Conservation (phyloP, 805 yeast genomes). For the Barnettozyma pratensis region DNA sequence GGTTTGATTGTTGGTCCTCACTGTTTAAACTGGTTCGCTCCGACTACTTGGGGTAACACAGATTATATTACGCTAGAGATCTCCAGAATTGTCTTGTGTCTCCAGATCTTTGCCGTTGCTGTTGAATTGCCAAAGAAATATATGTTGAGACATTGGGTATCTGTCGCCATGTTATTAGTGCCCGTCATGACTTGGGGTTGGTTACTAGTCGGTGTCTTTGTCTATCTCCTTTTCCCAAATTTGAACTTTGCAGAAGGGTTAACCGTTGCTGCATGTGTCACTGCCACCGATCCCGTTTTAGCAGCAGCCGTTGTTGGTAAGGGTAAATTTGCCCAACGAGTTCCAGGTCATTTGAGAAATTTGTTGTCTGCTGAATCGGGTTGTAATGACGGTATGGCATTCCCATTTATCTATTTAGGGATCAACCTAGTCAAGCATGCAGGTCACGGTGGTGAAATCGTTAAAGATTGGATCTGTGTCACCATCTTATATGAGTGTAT, state of each 20-base stretch:
- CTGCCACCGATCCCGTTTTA: conserved; percentile 93
- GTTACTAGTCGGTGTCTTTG: conserved; percentile 74
- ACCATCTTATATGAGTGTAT: conserved; percentile 79
- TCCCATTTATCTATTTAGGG: conserved; percentile 77
- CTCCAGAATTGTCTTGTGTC: conserved; percentile 74
- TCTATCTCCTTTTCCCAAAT: conserved; percentile 73
- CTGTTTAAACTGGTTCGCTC: conserved; percentile 77
- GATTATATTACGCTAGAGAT: conserved; percentile 81
- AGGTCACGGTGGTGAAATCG: conserved; percentile 60
- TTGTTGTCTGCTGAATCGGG: conserved; percentile 81
- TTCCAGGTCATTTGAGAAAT: conserved; percentile 88
- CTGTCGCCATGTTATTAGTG: conserved; percentile 66
- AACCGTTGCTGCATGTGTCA: conserved; percentile 78
- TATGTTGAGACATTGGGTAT: conserved; percentile 77
- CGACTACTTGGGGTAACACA: conserved; percentile 78
- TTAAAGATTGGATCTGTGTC: conserved; percentile 73
- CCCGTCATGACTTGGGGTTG: conserved; percentile 93
- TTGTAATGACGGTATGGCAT: conserved; percentile 95
- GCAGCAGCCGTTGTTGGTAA: conserved; percentile 96
- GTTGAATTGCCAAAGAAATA: conserved; percentile 89
- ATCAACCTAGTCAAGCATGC: conserved; percentile 61
- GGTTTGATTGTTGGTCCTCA: conserved; percentile 90
- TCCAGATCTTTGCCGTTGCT: conserved; percentile 91
- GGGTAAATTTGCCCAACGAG: conserved; percentile 85
- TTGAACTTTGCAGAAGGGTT: conserved; percentile 68